phyloP scores from a whole-genome alignment of 148 eudicot genomes.

The Dianthus caryophyllus region DNA sequence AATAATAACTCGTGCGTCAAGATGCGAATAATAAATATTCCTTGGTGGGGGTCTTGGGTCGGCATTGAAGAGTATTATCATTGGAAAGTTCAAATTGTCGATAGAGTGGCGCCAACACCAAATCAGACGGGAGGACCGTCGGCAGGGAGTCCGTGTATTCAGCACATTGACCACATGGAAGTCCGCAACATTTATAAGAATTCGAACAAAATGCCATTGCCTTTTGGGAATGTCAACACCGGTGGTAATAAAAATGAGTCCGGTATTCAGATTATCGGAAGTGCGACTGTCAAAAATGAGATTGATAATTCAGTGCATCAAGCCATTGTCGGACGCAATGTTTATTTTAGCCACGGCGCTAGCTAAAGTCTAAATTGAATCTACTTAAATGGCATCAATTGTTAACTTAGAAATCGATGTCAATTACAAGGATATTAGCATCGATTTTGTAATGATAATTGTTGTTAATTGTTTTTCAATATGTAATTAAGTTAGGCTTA shows the following conservation, averaged over 20 bases:
- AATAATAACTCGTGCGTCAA: neutral
- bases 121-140: neutral
- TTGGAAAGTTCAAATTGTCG: slow-evolving; percentile 2
- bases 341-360: too few relatives aligned
- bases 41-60: neutral
- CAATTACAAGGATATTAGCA: too few relatives aligned
- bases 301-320: neutral
- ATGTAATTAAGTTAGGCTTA: too few relatives aligned
- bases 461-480: too few relatives aligned
- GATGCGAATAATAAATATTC: neutral
- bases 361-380: too few relatives aligned
- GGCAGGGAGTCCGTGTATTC: neutral
- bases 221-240: neutral
- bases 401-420: too few relatives aligned
- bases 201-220: neutral
- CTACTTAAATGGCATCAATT: too few relatives aligned
- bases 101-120: neutral
- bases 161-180: neutral
- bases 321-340: neutral
- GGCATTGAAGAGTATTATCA: neutral
- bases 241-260: neutral
- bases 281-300: neutral
- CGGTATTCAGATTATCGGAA: neutral
- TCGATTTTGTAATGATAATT: too few relatives aligned
- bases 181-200: neutral